These are phyloP conservation scores for Bolboschoenus planiculmis DNA, from an alignment of 176 grass and related monocot genomes.

Conservation along the genomic window DNA sequence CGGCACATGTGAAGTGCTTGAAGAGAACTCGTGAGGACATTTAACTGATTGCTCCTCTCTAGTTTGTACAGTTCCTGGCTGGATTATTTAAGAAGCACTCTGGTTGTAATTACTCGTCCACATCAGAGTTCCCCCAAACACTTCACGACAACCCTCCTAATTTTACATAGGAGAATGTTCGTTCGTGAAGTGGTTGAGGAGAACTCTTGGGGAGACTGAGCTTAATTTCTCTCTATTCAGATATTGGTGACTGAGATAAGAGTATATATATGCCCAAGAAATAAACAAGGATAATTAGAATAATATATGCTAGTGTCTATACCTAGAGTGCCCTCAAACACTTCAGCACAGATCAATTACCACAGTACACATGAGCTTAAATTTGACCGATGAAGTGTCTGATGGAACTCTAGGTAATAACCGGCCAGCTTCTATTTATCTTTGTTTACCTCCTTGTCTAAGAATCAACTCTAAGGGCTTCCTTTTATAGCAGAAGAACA, in stretches of 20 bases:
- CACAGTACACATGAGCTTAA: neutral
- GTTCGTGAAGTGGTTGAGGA: neutral
- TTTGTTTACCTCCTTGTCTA: neutral
- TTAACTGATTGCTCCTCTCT: neutral
- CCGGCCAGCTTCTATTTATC: neutral
- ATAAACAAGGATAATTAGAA: no score
- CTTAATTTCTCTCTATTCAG: neutral
- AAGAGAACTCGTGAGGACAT: neutral
- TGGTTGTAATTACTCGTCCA: neutral
- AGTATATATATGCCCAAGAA: no score
- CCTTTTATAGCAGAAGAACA: neutral
- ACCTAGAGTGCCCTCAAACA: neutral
- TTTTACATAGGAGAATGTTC: neutral
- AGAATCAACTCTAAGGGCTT: neutral
- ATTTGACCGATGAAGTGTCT: neutral
- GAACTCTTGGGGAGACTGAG: neutral
- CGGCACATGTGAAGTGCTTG: neutral
- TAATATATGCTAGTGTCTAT: neutral
- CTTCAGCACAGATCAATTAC: neutral
- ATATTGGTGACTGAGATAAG: neutral
- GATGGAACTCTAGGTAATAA: neutral
- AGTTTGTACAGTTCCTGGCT: neutral
- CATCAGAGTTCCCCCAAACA: neutral
- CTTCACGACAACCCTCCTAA: neutral
- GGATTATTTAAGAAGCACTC: neutral